Evolutionary conservation across 2,329 filamentous ascomycete genomes (phyloP), one percentile per base, ranked within the genome.

Genomic region (Ophiostoma sp.): DNA sequence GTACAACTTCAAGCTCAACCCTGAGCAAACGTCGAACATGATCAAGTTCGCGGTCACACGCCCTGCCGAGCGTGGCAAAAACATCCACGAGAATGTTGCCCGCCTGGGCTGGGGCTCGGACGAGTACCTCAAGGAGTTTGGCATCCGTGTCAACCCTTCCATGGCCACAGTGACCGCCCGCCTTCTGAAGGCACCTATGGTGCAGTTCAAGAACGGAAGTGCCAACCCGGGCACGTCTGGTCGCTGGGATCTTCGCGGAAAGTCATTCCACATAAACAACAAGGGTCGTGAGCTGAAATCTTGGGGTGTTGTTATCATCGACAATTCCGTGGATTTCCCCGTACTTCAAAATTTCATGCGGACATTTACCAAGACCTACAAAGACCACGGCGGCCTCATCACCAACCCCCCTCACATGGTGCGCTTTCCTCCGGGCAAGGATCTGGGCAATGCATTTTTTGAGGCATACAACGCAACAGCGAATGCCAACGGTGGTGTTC

Each of bases 41-140:
- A 97, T 99, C 81, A 94, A 91, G 78, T 93, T 94, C 75, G 94
- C 94, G 0, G 94, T 97, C 4, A 92, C 90, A 6, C 85, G 89
- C 0, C 95, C 95, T 0, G 77, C 78, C 0, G 78, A 88, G 39
- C 91, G 95, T n/a, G 86, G 87, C 74, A 75, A 77, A 0, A 87
- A 90, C 27, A 93, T 98, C 74, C 80, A 88, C 67, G 78, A 85
- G 3, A 90, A 90, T 20, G 86, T 97, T 10, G 76, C 80, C 0
- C 85, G 90, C 73, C 83, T 94, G 0, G 81, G 87, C 11, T 95
- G 92, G 87, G 74, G 76, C 0, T 76, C 84, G 0, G 95, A 99
- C 74, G 86, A 84, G 0, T 89, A 90, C 67, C 83, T 97, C 0
- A 81, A 82, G 1, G 83, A 88, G 67, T 98, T 94, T 73, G 92